Conservation (phyloP, 441 rosid species). For the Sinapis alba region DNA sequence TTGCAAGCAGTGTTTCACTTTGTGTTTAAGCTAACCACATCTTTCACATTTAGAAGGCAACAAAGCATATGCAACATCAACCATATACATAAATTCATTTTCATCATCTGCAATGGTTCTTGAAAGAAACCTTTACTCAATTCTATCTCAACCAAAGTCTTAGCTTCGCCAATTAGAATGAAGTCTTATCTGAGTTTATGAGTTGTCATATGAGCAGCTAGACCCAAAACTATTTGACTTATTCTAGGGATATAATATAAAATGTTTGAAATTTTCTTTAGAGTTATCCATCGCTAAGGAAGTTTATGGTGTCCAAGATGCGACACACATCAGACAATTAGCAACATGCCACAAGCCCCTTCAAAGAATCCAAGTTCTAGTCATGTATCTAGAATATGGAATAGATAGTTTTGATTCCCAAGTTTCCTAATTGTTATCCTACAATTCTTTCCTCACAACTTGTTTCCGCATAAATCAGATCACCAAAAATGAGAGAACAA, state of each 20-base stretch:
- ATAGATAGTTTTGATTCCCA: not conserved
- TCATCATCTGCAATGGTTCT: not conserved
- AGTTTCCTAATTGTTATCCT: not conserved
- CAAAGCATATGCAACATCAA: not conserved
- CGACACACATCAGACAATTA: not conserved
- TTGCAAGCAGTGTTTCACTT: not conserved
- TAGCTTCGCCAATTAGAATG: not conserved
- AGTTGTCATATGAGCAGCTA: not conserved
- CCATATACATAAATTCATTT: not conserved
- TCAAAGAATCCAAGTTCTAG: not conserved
- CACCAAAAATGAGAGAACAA: not conserved
- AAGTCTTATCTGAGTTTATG: not conserved
- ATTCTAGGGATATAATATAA: not conserved
- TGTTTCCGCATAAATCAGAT: not conserved
- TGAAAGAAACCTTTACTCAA: not conserved
- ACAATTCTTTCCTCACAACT: not conserved
- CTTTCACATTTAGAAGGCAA: not conserved
- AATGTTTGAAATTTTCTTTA: not conserved
- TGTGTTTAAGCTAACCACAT: not conserved
- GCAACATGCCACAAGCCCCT: not conserved
- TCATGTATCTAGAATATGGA: not conserved
- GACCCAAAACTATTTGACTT: not conserved
- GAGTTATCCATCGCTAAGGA: not conserved
- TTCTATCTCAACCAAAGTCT: not conserved
- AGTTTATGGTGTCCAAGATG: not conserved